These are phyloP conservation scores for Phoma herbarum DNA, from an alignment of 2,329 filamentous ascomycete species.

Conservation along the genomic window DNA sequence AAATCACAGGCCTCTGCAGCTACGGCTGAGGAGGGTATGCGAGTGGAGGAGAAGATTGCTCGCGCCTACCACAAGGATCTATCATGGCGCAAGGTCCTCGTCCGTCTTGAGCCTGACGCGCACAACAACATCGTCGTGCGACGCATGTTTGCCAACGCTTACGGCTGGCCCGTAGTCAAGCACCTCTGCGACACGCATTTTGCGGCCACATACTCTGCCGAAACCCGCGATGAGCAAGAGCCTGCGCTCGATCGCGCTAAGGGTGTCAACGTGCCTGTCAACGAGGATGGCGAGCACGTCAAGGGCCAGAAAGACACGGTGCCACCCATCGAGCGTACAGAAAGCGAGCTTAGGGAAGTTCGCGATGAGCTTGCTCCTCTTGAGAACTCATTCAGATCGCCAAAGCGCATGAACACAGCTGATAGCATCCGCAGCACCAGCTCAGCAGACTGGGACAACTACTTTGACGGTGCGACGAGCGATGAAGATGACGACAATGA, in stretches of 20 bases:
- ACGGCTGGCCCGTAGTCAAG: constrained; percentile 96
- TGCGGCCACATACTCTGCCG: constrained; percentile 73
- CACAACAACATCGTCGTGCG: constrained; percentile 99
- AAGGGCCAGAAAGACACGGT: constrained; percentile 54
- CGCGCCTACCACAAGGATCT: constrained; percentile 91
- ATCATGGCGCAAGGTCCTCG: constrained; percentile 95
- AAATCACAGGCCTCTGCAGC: constrained; percentile 36
- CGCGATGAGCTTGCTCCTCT: constrained; percentile 51
- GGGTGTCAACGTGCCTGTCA: constrained; percentile 64
- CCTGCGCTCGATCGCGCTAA: constrained; percentile 74
- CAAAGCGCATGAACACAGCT: constrained; percentile 35
- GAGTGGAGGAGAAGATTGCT: constrained; percentile 97
- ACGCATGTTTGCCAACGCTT: constrained; percentile 95
- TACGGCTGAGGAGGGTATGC: constrained; percentile 69
- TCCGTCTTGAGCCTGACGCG: constrained; percentile 93
- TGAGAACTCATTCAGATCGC: constrained; percentile 34
- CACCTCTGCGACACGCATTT: constrained; percentile 97
- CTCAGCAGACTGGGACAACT: constrained; percentile 59
- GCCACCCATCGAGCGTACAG: constrained; percentile 52
- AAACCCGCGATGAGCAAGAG: constrained; percentile 73
- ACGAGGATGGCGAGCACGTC: constrained; percentile 72
- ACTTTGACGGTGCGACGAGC: constrained; percentile 59
- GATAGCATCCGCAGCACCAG: constrained; percentile 48
- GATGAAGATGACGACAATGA: constrained; percentile 58
- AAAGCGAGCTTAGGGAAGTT: constrained; percentile 60